Conservation (phyloP, 805 yeast genomes). For the Ogataea dorogensis region DNA sequence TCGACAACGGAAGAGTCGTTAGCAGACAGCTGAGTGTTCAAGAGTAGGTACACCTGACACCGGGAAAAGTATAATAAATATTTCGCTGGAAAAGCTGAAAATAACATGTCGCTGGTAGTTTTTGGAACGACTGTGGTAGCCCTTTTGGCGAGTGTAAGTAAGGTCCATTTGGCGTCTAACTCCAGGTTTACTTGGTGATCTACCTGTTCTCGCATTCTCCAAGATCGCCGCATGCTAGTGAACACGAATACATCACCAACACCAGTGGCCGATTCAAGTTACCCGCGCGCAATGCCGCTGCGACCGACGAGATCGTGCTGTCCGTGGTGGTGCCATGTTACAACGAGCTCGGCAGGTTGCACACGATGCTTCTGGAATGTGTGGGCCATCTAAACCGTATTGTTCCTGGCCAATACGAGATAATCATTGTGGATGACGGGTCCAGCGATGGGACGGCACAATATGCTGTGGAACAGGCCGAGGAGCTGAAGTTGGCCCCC, state of each 20-base stretch:
- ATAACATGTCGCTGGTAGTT: constrained; percentile 4
- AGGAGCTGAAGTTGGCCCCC: constrained; percentile 46
- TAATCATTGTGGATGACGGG: constrained; percentile 89
- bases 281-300: constrained; percentile 35
- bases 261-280: constrained; percentile 29
- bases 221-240: constrained; percentile 51
- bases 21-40: constrained; percentile 33
- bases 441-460: constrained; percentile 77
- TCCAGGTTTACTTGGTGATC: constrained; percentile 39
- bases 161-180: neutral
- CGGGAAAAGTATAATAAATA: neutral
- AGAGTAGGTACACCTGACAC: constrained; percentile 10
- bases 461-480: constrained; percentile 66
- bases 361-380: constrained; percentile 69
- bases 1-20: constrained; percentile 42
- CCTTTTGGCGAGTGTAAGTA: constrained; percentile 7
- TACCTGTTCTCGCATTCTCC: constrained; percentile 62
- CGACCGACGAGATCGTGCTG: constrained; percentile 46
- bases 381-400: constrained; percentile 46
- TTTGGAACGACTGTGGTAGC: neutral
- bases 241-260: constrained; percentile 52
- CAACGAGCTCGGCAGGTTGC: constrained; percentile 76
- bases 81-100: constrained; percentile 2
- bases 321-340: constrained; percentile 92
- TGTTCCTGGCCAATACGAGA: constrained; percentile 54